Base-by-base conservation (phyloP, 345 rosid genomes). In the Orychophragmus violaceus region DNA sequence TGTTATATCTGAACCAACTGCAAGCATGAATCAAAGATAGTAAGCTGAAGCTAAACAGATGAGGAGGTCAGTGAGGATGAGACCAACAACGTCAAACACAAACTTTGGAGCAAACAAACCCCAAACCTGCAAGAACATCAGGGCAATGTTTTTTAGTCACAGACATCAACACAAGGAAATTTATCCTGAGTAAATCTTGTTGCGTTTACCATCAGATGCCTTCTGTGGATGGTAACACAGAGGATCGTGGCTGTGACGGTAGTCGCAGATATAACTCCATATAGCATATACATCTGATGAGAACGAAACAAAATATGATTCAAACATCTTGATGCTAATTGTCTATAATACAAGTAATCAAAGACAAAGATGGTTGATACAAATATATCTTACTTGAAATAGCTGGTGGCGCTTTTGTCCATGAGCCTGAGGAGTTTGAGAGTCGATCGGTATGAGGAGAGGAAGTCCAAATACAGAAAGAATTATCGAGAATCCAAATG, bases 41-140 rank as follows among this genome's bases (percentile, higher is more conserved):
- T 81, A 90, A 36, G 78, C 69, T 39, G 83, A 84, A n/a, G 90
- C 89, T 69, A 88, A 55, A 73, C 87, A 84, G 64, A 85, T 88
- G 29, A 90, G 77, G 49, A 75, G 17, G 41, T 88, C 96, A 0
- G 82, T 74, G 16, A 90, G 82, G 30, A 93, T 17, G 29, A 90
- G 85, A 59, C 88, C 88, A 50, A 78, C 87, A 71, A 82, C 88
- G 66, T 86, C 95, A 46, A 90, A 94, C 30, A 85, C 99, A 66
- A 90, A 85, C 78, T 94, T 88, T 0, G 96, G 99, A 56, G 96
- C 96, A 76, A 94, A 94, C 64, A 90, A 67, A 42, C 96, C 96
- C 98, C 98, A 86, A 17, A 93, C 98, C 96, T 88, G 96, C 74
- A 74, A 78, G 32, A n/a, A 48, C 39, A 64, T 3, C 18, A 39